phyloP scores from a whole-genome alignment of 163 green algal genomes.

The Volvox carteri region DNA sequence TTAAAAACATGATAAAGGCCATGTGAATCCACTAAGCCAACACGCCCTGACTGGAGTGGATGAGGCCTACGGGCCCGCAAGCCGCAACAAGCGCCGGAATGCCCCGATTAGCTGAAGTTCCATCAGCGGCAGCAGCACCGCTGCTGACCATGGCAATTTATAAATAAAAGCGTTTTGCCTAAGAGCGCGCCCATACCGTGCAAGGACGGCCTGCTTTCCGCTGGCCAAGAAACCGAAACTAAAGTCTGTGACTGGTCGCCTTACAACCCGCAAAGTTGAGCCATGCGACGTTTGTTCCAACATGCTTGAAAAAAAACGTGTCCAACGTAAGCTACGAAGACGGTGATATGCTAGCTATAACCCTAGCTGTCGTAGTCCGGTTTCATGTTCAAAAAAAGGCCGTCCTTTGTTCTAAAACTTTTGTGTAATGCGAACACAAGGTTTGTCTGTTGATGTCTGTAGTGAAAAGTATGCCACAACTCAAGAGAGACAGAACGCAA shows the following conservation, averaged over 20 bases:
- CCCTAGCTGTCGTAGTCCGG: neutral
- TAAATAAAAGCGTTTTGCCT: neutral
- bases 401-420: neutral
- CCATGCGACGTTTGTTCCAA: no score
- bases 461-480: neutral
- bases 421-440: neutral
- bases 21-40: conserved; percentile 7
- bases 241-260: neutral
- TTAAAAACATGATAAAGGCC: neutral
- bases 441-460: neutral
- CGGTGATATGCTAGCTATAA: neutral
- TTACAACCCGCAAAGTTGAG: neutral
- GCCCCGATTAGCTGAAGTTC: no score
- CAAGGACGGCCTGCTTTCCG: neutral
- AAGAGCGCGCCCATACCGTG: neutral
- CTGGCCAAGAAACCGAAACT: neutral
- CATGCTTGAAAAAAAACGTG: no score
- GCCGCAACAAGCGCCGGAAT: no score
- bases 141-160: neutral
- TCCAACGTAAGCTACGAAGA: neutral
- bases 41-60: neutral
- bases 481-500: neutral
- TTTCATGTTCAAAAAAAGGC: neutral
- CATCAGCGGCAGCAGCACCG: no score
- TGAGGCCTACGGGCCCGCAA: conserved; percentile 22